Conservation (phyloP, 1,139 yeast genomes). For the Magnusiomyces suaveolens region DNA sequence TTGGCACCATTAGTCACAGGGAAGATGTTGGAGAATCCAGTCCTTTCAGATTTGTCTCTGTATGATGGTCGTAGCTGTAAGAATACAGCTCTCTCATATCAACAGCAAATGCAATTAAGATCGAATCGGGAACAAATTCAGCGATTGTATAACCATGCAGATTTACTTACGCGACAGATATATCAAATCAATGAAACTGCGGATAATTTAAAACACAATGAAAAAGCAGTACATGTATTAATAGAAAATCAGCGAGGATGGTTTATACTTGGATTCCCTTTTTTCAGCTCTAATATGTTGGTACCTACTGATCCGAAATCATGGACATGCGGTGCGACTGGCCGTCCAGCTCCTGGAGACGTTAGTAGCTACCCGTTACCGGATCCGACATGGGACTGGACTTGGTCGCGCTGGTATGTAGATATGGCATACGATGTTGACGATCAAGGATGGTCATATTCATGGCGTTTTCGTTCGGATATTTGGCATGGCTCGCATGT, state of each 20-base stretch:
- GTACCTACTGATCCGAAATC: slow-evolving; percentile 47
- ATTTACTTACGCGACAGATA: not conserved
- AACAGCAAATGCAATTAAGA: too few relatives aligned
- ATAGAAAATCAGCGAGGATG: slow-evolving; percentile 67
- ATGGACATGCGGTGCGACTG: slow-evolving; percentile 26
- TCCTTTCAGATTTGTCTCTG: slow-evolving; percentile 5
- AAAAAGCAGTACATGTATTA: slow-evolving; percentile 24
- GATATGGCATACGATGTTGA: slow-evolving; percentile 65
- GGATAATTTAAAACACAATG: not conserved
- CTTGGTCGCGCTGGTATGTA: slow-evolving; percentile 64
- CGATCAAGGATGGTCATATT: slow-evolving; percentile 70
- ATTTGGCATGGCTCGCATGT: slow-evolving; percentile 36
- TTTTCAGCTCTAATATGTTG: slow-evolving; percentile 47
- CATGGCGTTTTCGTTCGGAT: slow-evolving; percentile 32
- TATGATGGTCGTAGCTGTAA: not conserved
- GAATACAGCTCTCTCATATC: not conserved
- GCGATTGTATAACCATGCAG: not conserved
- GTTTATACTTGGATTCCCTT: slow-evolving; percentile 53
- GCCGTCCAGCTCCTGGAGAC: slow-evolving; percentile 29
- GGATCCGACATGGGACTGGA: slow-evolving; percentile 60
- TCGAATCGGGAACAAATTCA: not conserved
- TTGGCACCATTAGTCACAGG: slow-evolving; percentile 2
- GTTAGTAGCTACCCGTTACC: slow-evolving; percentile 50
- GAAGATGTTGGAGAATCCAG: slow-evolving; percentile 8
- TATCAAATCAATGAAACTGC: not conserved